Evolutionary conservation across 345 rosid species (phyloP).

Genomic region (Lenwebbia sp.): DNA sequence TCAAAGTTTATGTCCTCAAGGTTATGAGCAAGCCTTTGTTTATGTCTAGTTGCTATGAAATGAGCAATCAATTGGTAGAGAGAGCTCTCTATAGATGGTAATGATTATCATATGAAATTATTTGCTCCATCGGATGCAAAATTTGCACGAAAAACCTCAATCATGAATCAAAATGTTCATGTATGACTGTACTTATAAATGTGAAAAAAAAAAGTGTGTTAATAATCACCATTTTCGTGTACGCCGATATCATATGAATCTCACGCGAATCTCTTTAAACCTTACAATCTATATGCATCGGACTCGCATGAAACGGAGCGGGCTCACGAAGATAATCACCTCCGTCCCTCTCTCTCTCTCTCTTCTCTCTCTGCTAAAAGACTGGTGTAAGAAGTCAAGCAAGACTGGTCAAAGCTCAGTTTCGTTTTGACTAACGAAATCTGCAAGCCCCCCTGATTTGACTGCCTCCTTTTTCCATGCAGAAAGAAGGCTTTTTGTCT

Average conservation of each 20-base stretch:
- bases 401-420: not conserved
- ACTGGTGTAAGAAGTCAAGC: not conserved
- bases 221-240: not conserved
- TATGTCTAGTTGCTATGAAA: not conserved
- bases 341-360: not conserved
- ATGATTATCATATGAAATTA: not conserved
- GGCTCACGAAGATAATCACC: not conserved
- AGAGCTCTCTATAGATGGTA: not conserved
- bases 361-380: not conserved
- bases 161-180: not conserved
- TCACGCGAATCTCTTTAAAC: not conserved
- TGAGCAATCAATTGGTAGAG: not conserved
- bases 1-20: not conserved
- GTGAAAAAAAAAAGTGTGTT: not conserved
- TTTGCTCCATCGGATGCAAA: not conserved
- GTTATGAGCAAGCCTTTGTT: not conserved
- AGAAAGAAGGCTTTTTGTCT: not conserved
- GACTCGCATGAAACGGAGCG: not conserved
- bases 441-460: not conserved
- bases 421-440: not conserved
- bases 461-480: not conserved
- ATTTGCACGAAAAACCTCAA: slow-evolving; percentile 17
- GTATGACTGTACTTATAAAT: not conserved
- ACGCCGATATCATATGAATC: not conserved
- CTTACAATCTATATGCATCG: not conserved